Evolutionary conservation across 345 rosid species (phyloP), one percentile per base, ranked within the genome.

Genomic region (Pistacia vera): DNA sequence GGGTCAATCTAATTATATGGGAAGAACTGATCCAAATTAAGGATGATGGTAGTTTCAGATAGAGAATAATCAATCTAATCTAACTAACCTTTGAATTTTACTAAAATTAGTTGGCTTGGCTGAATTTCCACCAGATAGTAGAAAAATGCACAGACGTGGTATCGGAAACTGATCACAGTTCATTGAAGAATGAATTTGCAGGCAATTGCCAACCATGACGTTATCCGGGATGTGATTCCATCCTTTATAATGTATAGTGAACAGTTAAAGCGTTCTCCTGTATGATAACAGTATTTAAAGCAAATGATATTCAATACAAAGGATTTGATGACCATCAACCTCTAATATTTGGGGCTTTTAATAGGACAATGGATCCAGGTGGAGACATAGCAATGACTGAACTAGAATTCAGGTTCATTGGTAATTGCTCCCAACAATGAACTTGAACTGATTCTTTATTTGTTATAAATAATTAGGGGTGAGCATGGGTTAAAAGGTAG

Each of bases 1-100:
- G 86, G 84, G 75, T 36, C 87, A 80, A 71, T 81, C 73, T 75
- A 84, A 77, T 18, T 77, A 7, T 86, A 79, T 22, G 63, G 81
- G 60, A 83, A 91, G 74, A 55, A 17, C 11, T 57, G 76, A 70
- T 63, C 79, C 81, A 71, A 63, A 52, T 41, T 63, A 38, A 25
- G 41, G 78, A 79, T 64, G 49, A n/a, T 65, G 44, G 57, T 16
- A 16, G 41, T 44, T 56, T 11, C 35, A 75, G 69, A 36, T 70
- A 41, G 73, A 72, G 66, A 30, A 16, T 66, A 48, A 63, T 56
- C 0, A 11, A 57, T 68, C 18, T 66, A 70, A 68, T 41, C 73
- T 76, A 68, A 25, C 25, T 25, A 25, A 25, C 25, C 25, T 25
- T 25, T 25, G 63, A 10, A 46, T 41, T 35, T 33, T 18, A 13